phyloP scores from a whole-genome alignment of 371 early-diverging fungal genomes.

The Apophysomyces elegans region DNA sequence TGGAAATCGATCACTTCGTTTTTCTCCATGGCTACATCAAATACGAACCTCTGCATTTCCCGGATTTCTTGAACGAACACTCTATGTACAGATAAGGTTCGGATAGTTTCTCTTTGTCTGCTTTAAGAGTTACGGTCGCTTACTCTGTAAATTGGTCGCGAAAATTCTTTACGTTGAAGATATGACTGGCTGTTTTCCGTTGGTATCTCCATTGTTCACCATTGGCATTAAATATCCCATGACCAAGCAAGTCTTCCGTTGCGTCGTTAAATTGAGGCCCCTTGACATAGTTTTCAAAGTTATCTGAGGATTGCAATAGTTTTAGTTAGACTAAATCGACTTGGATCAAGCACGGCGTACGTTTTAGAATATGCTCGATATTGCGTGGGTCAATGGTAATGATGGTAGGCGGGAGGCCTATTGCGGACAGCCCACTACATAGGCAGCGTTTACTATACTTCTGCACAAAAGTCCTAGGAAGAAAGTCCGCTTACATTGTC shows the following conservation, averaged over 20 bases:
- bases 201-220: slow-evolving; percentile 64
- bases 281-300: slow-evolving; percentile 60
- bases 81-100: slow-evolving; percentile 11
- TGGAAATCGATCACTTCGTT: slow-evolving; percentile 57
- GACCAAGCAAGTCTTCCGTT: slow-evolving; percentile 53
- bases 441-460: no score
- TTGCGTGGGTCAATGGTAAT: slow-evolving; percentile 33
- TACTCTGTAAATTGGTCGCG: slow-evolving; percentile 55
- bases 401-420: slow-evolving; percentile 31
- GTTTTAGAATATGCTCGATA: slow-evolving; percentile 30
- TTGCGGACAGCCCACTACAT: slow-evolving; percentile 27
- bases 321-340: neutral
- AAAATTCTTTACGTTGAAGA: slow-evolving; percentile 70
- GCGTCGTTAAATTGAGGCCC: slow-evolving; percentile 38
- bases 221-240: slow-evolving; percentile 72
- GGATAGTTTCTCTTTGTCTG: neutral
- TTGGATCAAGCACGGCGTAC: neutral
- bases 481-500: slow-evolving; percentile 19
- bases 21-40: slow-evolving; percentile 37
- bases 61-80: slow-evolving; percentile 43
- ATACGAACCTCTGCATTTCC: slow-evolving; percentile 25
- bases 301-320: slow-evolving; percentile 15
- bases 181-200: slow-evolving; percentile 62
- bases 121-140: neutral
- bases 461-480: neutral